phyloP scores from a whole-genome alignment of 1,284 basidiomycete genomes.

The Boletus sp. region DNA sequence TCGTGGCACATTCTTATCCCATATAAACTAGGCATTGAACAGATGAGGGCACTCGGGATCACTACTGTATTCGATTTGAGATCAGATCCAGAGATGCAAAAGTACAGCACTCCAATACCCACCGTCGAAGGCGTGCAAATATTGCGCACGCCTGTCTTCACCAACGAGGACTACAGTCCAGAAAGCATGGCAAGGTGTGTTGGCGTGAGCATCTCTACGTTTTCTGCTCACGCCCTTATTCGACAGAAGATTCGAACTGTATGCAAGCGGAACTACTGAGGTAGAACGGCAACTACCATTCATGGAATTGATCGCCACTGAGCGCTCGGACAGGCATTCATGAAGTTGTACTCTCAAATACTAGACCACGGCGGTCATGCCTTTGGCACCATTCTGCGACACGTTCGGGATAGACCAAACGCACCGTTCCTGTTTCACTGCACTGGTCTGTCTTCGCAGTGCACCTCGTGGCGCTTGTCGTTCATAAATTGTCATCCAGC shows the following conservation, averaged over 20 bases:
- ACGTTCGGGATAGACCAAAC: slow-evolving; percentile 64
- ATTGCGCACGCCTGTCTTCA: slow-evolving; percentile 61
- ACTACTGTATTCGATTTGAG: slow-evolving; percentile 67
- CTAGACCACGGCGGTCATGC: slow-evolving; percentile 64
- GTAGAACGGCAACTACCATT: slow-evolving; percentile 32
- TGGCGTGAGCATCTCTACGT: slow-evolving; percentile 26
- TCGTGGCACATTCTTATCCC: slow-evolving; percentile 2
- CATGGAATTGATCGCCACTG: neutral
- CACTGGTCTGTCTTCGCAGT: slow-evolving; percentile 44
- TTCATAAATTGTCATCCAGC: slow-evolving; percentile 33
- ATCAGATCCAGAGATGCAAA: slow-evolving; percentile 71
- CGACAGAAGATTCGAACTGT: slow-evolving; percentile 64
- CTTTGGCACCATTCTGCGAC: slow-evolving; percentile 62
- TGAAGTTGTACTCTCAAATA: slow-evolving; percentile 76
- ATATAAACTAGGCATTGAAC: slow-evolving; percentile 45
- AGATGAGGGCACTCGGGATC: slow-evolving; percentile 58
- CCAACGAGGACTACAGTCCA: slow-evolving; percentile 72
- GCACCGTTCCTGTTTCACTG: slow-evolving; percentile 69
- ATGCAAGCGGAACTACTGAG: slow-evolving; percentile 75
- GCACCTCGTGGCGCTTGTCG: neutral
- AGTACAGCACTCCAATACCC: slow-evolving; percentile 63
- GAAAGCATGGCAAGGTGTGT: slow-evolving; percentile 78
- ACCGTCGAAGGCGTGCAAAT: slow-evolving; percentile 58
- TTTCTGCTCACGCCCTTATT: slow-evolving; percentile 17
- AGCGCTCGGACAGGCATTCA: slow-evolving; percentile 56